Conservation (phyloP, 2,329 filamentous ascomycete species). For the Ceratocystis lukuohia region DNA sequence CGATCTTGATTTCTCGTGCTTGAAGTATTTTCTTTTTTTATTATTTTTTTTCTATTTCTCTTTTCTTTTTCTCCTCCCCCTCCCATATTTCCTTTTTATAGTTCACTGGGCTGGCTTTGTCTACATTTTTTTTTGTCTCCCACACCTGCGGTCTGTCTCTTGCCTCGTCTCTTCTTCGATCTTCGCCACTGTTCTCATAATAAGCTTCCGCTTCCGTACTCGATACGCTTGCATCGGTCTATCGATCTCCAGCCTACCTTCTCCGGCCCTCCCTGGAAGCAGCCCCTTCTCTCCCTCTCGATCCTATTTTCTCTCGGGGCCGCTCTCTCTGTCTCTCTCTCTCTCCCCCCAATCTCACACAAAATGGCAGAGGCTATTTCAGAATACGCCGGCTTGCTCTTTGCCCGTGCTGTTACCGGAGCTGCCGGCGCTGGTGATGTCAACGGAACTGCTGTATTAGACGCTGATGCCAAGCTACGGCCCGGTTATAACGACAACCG, state of each 20-base stretch:
- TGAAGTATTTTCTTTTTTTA: neutral
- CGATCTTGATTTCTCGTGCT: conserved; percentile 1
- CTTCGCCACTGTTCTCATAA: too few relatives aligned
- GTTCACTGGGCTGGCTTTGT: too few relatives aligned
- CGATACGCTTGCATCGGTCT: too few relatives aligned
- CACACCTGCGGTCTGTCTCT: neutral
- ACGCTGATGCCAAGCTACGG: neutral
- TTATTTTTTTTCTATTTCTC: neutral
- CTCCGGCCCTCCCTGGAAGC: neutral
- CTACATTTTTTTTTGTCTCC: neutral
- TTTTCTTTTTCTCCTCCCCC: neutral
- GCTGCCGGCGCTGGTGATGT: conserved; percentile 17
- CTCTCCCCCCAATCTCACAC: neutral
- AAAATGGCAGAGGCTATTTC: neutral
- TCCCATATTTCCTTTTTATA: neutral
- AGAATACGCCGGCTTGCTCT: neutral
- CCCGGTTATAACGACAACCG: conserved; percentile 14
- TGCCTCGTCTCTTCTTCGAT: too few relatives aligned
- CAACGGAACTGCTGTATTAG: conserved; percentile 6
- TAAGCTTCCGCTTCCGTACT: too few relatives aligned
- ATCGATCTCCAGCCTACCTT: neutral
- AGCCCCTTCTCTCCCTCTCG: neutral
- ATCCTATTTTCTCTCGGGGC: neutral
- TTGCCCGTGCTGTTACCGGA: conserved; percentile 13
- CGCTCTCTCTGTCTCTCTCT: neutral